These are phyloP conservation scores for Lecanicillium sp. DNA, from an alignment of 2,329 filamentous ascomycete species.

Conservation along the genomic window DNA sequence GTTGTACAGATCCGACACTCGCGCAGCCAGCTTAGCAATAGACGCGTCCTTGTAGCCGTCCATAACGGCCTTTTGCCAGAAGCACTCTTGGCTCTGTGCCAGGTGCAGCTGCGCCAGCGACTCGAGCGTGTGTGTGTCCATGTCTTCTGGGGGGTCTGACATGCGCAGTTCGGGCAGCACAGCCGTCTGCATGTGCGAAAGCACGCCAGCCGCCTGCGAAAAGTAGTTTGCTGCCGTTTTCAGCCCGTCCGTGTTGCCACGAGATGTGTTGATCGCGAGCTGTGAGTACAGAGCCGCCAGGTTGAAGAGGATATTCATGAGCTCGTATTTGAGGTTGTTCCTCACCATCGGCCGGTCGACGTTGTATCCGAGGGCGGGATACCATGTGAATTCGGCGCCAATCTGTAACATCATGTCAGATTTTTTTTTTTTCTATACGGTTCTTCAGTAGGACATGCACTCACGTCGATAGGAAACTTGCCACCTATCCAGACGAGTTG, in stretches of 20 bases:
- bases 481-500: slow-evolving; percentile 89
- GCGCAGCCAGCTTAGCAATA: slow-evolving; percentile 81
- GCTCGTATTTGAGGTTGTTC: slow-evolving; percentile 70
- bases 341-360: slow-evolving; percentile 61
- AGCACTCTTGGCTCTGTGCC: slow-evolving; percentile 93
- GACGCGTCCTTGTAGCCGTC: slow-evolving; percentile 87
- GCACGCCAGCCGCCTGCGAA: slow-evolving; percentile 76
- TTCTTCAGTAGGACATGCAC: slow-evolving; percentile 8
- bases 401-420: slow-evolving; percentile 45
- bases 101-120: slow-evolving; percentile 77
- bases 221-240: slow-evolving; percentile 88
- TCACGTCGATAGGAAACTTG: slow-evolving; percentile 91
- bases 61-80: slow-evolving; percentile 95
- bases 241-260: slow-evolving; percentile 71
- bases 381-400: slow-evolving; percentile 94
- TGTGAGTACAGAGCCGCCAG: slow-evolving; percentile 90
- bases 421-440: slow-evolving; percentile 8
- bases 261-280: slow-evolving; percentile 73
- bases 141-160: slow-evolving; percentile 82
- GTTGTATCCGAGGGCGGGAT: slow-evolving; percentile 87
- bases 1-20: slow-evolving; percentile 86
- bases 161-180: slow-evolving; percentile 76
- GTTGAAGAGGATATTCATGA: slow-evolving; percentile 90
- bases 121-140: slow-evolving; percentile 83
- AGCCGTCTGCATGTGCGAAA: slow-evolving; percentile 67